Evolutionary conservation across 768 basidiomycete species (phyloP).

Genomic region (Tylopilus rubrobrunneus): DNA sequence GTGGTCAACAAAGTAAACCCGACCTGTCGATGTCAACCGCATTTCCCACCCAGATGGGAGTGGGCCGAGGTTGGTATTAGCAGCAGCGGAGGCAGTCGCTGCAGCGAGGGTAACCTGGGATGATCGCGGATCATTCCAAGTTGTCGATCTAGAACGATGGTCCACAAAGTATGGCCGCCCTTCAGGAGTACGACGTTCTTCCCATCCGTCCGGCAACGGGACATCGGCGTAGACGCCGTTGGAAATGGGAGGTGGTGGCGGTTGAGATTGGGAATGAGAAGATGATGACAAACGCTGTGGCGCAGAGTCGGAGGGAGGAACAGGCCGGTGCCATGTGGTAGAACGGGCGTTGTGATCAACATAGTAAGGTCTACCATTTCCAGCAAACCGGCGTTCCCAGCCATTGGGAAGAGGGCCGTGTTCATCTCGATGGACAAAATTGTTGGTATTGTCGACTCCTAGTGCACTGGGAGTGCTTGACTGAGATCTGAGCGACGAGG

Average conservation of each 20-base stretch:
- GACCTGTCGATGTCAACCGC: conserved; percentile 78
- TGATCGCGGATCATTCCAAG: conserved; percentile 84
- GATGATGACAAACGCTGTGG: conserved; percentile 14
- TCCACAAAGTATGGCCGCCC: conserved; percentile 75
- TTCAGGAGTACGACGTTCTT: conserved; percentile 86
- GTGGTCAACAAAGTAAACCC: conserved; percentile 93
- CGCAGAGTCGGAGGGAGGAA: conserved; percentile 20
- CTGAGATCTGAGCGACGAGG: conserved; percentile 14
- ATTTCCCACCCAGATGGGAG: conserved; percentile 95
- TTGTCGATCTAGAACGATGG: conserved; percentile 81
- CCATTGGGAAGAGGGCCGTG: conserved; percentile 66
- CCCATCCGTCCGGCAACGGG: conserved; percentile 87
- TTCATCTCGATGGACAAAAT: conserved; percentile 48
- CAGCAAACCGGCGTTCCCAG: conserved; percentile 81
- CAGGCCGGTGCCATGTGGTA: conserved; percentile 74
- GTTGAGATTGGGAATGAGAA: conserved; percentile 15
- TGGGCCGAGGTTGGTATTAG: conserved; percentile 67
- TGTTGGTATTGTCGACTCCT: conserved; percentile 2
- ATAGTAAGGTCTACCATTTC: conserved; percentile 66
- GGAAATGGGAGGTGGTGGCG: conserved; percentile 29
- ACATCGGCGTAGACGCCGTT: conserved; percentile 47
- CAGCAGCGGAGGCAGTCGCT: conserved; percentile 38
- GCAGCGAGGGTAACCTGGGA: conserved; percentile 45
- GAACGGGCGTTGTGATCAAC: conserved; percentile 82
- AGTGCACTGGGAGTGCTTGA: conserved; percentile 7